phyloP scores from a whole-genome alignment of 2,329 filamentous ascomycete species.

The Sporothrix mexicana region DNA sequence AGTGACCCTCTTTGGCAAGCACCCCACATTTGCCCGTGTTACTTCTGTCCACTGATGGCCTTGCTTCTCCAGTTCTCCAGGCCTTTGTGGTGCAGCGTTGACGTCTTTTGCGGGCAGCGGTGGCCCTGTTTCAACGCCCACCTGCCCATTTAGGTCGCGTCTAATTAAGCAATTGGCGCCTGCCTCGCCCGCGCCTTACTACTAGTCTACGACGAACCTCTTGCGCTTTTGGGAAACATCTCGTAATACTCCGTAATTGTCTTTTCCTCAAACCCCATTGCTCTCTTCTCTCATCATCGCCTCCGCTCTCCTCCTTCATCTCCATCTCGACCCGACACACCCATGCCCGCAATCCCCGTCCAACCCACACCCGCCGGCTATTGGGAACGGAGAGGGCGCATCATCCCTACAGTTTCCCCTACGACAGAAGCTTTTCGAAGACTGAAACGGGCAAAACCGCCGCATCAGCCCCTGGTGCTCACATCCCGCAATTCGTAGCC shows the following conservation, averaged over 20 bases:
- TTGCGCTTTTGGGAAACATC: not conserved
- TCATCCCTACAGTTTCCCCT: not conserved
- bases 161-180: slow-evolving; percentile 22
- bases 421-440: not conserved
- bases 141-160: slow-evolving; percentile 19
- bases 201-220: not conserved
- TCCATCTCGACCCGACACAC: not conserved
- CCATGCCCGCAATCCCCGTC: not conserved
- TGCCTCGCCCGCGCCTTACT: not conserved
- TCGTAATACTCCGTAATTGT: slow-evolving; percentile 16
- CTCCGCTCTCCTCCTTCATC: slow-evolving; percentile 20
- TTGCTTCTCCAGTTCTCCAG: slow-evolving; percentile 32
- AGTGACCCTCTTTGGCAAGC: slow-evolving; percentile 7
- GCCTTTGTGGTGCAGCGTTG: not conserved
- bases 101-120: slow-evolving; percentile 17
- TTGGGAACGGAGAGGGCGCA: slow-evolving; percentile 18
- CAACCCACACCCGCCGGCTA: slow-evolving; percentile 6
- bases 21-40: slow-evolving; percentile 30
- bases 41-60: slow-evolving; percentile 2
- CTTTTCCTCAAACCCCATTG: slow-evolving; percentile 1
- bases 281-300: not conserved
- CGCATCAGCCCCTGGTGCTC: slow-evolving; percentile 25
- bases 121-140: slow-evolving; percentile 8
- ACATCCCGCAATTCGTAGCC: slow-evolving; percentile 27
- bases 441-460: slow-evolving; percentile 33